Base-by-base conservation (phyloP, 2,329 filamentous ascomycete species). In the Pyricularia pennisetigena region DNA sequence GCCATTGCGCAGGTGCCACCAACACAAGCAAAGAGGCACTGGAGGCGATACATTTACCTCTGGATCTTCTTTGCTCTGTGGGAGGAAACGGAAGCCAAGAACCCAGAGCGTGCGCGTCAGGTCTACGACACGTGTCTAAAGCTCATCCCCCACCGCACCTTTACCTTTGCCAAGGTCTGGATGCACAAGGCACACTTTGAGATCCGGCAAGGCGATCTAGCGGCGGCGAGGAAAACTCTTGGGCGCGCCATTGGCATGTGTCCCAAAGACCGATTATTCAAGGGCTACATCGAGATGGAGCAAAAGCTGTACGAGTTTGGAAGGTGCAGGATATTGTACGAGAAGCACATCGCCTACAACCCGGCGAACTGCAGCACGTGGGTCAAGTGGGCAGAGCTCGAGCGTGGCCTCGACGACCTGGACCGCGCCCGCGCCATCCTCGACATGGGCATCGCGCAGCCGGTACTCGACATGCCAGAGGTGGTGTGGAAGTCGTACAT, bases 161-260 rank as follows among this genome's bases (percentile, higher is more conserved):
- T 98, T 79, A 98, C 95, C 0, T 99, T 98, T 77, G 92, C 93
- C 76, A 99, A 99, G 78, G 83, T 98, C 66, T 99, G 95, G 95
- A 82, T 98, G 63, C 84, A 96, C 79, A 96, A 94, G 74, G 93
- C 94, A 0, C 91, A 97, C 70, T 97, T 98, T 72, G 94, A 98
- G 76, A 85, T 98, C 49, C 90, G 95, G 14, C 94, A 97, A 74
- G 88, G 90, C 76, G 86, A 97, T 72, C 84, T 98, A 6, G 85
- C 88, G 28, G 82, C 88, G 4, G 94, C 95, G 26, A 87, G 95
- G 54, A 99, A 97, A 80, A 91, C 93, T 0, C 83, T 99, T 8
- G 95, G 95, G 0, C 90, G 90, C 69, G 92, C 94, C 1, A 92
- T 99, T 69, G 95, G 95, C 72, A 92, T 93, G 88, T 97, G 93